phyloP scores from a whole-genome alignment of 352 stramenopile species.

The Phytophthora pisi region DNA sequence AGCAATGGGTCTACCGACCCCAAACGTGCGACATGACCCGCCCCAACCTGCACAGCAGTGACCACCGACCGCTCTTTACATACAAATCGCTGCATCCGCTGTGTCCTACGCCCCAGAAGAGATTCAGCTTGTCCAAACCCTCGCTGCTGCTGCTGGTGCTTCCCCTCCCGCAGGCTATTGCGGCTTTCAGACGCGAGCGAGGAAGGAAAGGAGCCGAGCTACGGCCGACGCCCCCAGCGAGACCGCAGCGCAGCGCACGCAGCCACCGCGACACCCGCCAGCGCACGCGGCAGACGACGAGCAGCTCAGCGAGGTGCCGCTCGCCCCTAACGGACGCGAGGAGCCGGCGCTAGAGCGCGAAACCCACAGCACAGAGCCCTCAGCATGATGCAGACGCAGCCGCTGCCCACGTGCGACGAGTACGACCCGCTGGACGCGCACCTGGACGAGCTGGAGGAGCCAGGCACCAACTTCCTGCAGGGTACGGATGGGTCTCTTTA shows the following conservation, averaged over 20 bases:
- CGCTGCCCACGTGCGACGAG: conserved; percentile 61
- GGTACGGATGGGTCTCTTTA: conserved; percentile 27
- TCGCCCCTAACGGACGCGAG: conserved; percentile 1
- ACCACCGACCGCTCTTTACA: background rate
- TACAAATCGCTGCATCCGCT: conserved; percentile 9
- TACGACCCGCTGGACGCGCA: conserved; percentile 76
- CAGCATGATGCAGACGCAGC: conserved; percentile 56
- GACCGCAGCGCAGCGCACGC: background rate
- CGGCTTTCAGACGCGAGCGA: conserved; percentile 21
- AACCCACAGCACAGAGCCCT: background rate
- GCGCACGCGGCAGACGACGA: conserved; percentile 9
- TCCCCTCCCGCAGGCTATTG: conserved; percentile 29
- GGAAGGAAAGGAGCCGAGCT: conserved; percentile 7
- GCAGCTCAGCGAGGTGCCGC: conserved; percentile 2
- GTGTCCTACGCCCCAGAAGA: conserved; percentile 24
- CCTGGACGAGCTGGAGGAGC: conserved; percentile 74
- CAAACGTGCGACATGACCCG: conserved; percentile 10
- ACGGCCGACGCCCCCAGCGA: background rate
- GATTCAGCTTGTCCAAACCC: conserved; percentile 50
- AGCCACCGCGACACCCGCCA: background rate
- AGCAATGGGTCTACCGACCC: conserved; percentile 8
- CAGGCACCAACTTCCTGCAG: conserved; percentile 70
- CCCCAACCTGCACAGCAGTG: background rate
- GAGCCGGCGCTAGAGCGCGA: background rate
- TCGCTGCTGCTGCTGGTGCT: background rate